Evolutionary conservation across 495 filamentous ascomycete species (phyloP), one percentile per base, ranked within the genome.

Genomic region (Lophium mytilinum): DNA sequence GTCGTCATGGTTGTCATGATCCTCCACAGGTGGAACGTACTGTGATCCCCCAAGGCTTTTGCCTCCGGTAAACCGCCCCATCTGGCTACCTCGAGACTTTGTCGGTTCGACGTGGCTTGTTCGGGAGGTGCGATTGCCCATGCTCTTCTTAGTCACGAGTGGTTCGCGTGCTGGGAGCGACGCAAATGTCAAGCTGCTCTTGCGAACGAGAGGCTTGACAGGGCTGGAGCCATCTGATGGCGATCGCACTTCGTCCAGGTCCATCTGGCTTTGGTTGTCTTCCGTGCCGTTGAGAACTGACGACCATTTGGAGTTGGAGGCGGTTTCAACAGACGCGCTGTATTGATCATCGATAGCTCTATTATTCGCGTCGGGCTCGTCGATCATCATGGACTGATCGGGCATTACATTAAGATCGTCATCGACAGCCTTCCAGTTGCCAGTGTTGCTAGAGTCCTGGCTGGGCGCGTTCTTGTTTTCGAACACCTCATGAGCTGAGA

Each of bases 161-260:
- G 91, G 93, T 66, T 96, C 92, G 39, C 93, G 83, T 8, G 91
- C 88, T 50, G 93, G 93, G 3, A 98, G 75, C 3, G 93, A 88
- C 11, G 94, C 87, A 71, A 98, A 96, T 50, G 83, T 91, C 50
- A 97, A 77, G 63, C 92, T 96, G 70, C 90, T 96, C 75, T 96
- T 96, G 36, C 92, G 85, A 50, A 94, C 72, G 4, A 80, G 71
- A n/a, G 76, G 78, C 48, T 79, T 73, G 40, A 78, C 83, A 1
- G 83, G 83, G 49, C 78, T 83, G 5, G 83, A 85, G 9, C 70
- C 75, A 56, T 84, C 80, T 10, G 84, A 86, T 15, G 82, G 76
- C 35, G 83, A 82, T 39, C 74, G 73, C 19, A 75, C 76, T 19
- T 74, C 79, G 24, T 81, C 76, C 37, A 80, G 77, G 57, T 82